These are phyloP conservation scores for Croton setiger DNA, from an alignment of 441 rosid species.

Conservation along the genomic window DNA sequence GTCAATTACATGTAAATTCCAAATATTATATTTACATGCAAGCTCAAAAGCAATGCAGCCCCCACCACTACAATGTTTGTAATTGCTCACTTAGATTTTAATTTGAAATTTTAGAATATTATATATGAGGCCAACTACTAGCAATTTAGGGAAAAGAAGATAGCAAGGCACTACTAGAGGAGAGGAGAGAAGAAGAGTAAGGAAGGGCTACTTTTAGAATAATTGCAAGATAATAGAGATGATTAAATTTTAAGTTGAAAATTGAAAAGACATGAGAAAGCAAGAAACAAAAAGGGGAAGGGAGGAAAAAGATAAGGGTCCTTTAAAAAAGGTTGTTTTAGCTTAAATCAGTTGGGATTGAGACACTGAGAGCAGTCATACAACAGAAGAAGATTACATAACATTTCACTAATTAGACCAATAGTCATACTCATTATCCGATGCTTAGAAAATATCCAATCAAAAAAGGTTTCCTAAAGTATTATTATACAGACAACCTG, in stretches of 20 bases:
- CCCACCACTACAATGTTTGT: no score
- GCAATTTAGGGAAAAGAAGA: neutral
- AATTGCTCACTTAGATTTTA: neutral
- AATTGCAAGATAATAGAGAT: neutral
- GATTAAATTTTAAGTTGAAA: neutral
- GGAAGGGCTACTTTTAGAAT: neutral
- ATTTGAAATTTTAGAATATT: neutral
- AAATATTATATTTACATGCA: no score
- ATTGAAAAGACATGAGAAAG: constrained; percentile 2
- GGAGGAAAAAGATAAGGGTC: constrained; percentile 3
- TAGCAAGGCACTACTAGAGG: neutral
- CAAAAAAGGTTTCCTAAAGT: neutral
- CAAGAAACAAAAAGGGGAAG: constrained; percentile 7
- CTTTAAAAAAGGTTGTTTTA: neutral
- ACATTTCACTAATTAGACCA: neutral
- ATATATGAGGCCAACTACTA: neutral
- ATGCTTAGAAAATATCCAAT: neutral
- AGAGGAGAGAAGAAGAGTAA: neutral
- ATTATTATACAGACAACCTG: constrained; percentile 5
- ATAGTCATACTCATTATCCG: constrained; percentile 2
- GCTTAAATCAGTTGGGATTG: constrained; percentile 10
- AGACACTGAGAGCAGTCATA: constrained; percentile 7
- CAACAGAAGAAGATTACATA: neutral
- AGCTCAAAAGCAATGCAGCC: neutral
- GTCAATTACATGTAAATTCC: no score